phyloP scores from a whole-genome alignment of 1,284 basidiomycete genomes.

The Leucoagaricus sp. region DNA sequence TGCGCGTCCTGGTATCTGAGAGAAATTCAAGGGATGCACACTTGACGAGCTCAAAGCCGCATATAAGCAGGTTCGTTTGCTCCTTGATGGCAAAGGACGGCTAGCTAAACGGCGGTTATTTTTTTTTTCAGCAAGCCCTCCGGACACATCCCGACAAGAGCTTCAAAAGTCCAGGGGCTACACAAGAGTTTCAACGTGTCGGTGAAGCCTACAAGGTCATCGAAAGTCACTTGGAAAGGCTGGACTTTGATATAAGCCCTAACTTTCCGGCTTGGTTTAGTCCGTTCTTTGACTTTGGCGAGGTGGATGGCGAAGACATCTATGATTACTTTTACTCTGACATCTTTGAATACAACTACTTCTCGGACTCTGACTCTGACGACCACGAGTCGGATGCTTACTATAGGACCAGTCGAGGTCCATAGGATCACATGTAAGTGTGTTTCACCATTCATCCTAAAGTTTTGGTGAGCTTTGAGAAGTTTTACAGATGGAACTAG shows the following conservation, averaged over 20 bases:
- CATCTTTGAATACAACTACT: constrained; percentile 19
- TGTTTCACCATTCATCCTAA: constrained; percentile 19
- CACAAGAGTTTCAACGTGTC: constrained; percentile 65
- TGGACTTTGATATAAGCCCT: neutral
- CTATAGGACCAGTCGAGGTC: neutral
- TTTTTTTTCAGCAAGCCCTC: constrained; percentile 53
- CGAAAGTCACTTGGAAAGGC: constrained; percentile 50
- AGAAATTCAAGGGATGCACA: constrained; percentile 49
- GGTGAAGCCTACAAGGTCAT: constrained; percentile 68
- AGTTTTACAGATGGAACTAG: constrained; percentile 25
- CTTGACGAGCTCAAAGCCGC: constrained; percentile 63
- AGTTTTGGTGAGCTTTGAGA: constrained; percentile 28
- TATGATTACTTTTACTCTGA: constrained; percentile 33
- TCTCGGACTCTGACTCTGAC: constrained; percentile 26
- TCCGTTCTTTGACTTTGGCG: constrained; percentile 29
- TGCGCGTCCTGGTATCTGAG: constrained; percentile 16
- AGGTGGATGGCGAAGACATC: constrained; percentile 34
- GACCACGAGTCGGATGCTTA: constrained; percentile 16
- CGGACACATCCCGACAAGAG: constrained; percentile 78
- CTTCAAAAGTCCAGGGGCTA: constrained; percentile 60
- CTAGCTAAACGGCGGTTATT: no score
- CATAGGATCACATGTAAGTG: constrained; percentile 33
- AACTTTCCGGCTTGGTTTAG: constrained; percentile 16
- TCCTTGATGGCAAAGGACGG: constrained; percentile 1
- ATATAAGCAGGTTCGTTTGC: constrained; percentile 59